Conservation (phyloP, 208 protist genomes). For the Leptomonas seymouri region DNA sequence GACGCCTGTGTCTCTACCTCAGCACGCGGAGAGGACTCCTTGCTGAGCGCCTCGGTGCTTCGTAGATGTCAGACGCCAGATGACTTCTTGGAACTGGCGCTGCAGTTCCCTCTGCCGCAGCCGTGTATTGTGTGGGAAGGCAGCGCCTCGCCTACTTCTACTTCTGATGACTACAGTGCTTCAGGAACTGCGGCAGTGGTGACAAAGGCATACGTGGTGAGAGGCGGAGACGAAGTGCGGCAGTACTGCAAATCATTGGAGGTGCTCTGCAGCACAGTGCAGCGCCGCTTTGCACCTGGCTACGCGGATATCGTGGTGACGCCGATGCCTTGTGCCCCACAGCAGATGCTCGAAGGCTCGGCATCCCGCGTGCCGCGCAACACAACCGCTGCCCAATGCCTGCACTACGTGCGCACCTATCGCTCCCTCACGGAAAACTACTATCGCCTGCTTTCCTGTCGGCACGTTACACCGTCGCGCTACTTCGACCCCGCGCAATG, state of each 20-base stretch:
- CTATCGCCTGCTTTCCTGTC: constrained; percentile 25
- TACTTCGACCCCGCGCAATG: constrained; percentile 32
- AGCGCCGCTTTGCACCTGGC: constrained; percentile 53
- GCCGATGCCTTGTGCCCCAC: constrained; percentile 24
- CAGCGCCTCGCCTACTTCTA: not conserved
- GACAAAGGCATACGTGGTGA: constrained; percentile 5
- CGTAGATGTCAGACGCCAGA: constrained; percentile 40
- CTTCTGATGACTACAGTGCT: not conserved
- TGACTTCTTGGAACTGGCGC: constrained; percentile 40
- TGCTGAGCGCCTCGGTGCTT: constrained; percentile 24
- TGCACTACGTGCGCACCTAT: constrained; percentile 61
- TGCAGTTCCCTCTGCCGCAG: constrained; percentile 42
- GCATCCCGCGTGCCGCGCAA: constrained; percentile 23
- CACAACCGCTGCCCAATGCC: constrained; percentile 62
- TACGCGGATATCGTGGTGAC: constrained; percentile 37
- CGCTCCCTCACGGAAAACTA: constrained; percentile 39
- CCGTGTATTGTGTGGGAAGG: constrained; percentile 1
- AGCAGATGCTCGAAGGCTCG: constrained; percentile 4
- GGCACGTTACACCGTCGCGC: not conserved
- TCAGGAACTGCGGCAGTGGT: not conserved
- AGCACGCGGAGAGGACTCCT: not conserved
- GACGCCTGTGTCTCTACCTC: not conserved
- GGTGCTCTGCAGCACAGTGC: constrained; percentile 38
- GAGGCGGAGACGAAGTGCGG: constrained; percentile 30
- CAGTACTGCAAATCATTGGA: constrained; percentile 38